Evolutionary conservation across 2,329 filamentous ascomycete genomes (phyloP).

Genomic region (Penicillium digitatum): DNA sequence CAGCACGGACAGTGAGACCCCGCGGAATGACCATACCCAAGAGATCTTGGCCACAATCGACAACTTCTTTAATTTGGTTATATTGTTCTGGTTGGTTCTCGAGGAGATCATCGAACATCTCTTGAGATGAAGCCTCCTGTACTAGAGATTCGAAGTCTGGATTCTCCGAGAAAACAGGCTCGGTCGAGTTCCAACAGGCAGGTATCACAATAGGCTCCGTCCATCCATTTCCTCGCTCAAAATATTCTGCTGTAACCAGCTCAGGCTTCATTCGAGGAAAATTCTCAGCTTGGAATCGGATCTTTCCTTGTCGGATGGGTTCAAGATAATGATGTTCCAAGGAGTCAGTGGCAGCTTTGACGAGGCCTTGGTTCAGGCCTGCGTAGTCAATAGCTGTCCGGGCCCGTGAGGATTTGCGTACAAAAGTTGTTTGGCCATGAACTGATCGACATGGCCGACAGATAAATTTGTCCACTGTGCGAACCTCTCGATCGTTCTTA

Average conservation of each 20-base stretch:
- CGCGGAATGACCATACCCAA: conserved; percentile 66
- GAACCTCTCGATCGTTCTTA: conserved; percentile 60
- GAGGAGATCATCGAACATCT: conserved; percentile 40
- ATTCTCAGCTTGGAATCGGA: conserved; percentile 57
- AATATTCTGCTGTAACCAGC: conserved; percentile 59
- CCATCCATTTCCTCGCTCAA: conserved; percentile 61
- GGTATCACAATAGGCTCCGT: conserved; percentile 65
- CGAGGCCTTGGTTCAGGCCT: conserved; percentile 61
- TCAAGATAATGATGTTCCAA: conserved; percentile 66
- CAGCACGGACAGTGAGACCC: conserved; percentile 59
- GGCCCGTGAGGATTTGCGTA: conserved; percentile 62
- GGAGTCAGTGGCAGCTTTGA: conserved; percentile 62
- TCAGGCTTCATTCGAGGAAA: conserved; percentile 63
- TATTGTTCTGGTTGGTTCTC: conserved; percentile 30
- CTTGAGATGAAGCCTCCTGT: conserved; percentile 35
- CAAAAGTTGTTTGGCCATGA: conserved; percentile 62
- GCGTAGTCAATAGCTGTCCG: conserved; percentile 66
- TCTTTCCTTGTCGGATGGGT: conserved; percentile 61
- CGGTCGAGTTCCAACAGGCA: conserved; percentile 56
- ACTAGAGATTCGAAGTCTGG: conserved; percentile 29
- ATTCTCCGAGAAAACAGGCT: conserved; percentile 34
- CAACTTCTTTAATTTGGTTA: conserved; percentile 40
- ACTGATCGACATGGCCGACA: conserved; percentile 57
- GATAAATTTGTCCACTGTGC: conserved; percentile 65
- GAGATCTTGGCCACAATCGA: conserved; percentile 61